Evolutionary conservation across 2,329 filamentous ascomycete genomes (phyloP), one percentile per base, ranked within the genome.

Genomic region (Myriosclerotinia scirpicola): DNA sequence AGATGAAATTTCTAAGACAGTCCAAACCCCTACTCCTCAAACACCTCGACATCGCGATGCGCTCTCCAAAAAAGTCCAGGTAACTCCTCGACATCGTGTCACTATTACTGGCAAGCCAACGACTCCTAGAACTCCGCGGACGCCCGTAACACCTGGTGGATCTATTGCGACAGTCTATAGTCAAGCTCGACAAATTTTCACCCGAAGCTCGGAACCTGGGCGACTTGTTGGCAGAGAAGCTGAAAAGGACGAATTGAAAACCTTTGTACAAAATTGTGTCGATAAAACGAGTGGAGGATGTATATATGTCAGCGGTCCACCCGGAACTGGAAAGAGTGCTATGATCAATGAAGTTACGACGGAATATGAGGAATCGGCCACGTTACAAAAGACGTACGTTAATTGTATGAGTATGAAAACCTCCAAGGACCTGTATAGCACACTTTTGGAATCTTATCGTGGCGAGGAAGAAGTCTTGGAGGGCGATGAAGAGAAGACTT

Each of bases 351-450:
- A 96, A 76, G 86, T 96, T 61, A 90, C 90, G 58, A 81, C 86
- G 58, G 82, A 87, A 54, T 79, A 89, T 59, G 80, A 80, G 14
- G 76, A 83, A 20, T 77, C 81, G 2, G 74, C 78, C 15, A 78
- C 78, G 5, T 81, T 95, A 64, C 87, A 86, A 73, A 87, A 89
- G 64, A 88, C 88, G 2, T 94, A 93, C 75, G 85, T 99, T 82
- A 99, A 99, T 77, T 99, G 95, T 79, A 97, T 97, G 88, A 97
- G 93, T 78, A 88, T 97, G 78, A 96, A 95, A 75, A 92, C 88
- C 44, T 91, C 93, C 2, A 88, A 87, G 71, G 93, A 97, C 75
- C 83, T 99, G 30, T 96, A 96, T 78, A 84, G 85, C 69, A 93
- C 89, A 26, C 81, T 99, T 22, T 79, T 94, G 15, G 88, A 91